Evolutionary conservation across 805 yeast species (phyloP).

Genomic region (Nakazawaea anatomiae): DNA sequence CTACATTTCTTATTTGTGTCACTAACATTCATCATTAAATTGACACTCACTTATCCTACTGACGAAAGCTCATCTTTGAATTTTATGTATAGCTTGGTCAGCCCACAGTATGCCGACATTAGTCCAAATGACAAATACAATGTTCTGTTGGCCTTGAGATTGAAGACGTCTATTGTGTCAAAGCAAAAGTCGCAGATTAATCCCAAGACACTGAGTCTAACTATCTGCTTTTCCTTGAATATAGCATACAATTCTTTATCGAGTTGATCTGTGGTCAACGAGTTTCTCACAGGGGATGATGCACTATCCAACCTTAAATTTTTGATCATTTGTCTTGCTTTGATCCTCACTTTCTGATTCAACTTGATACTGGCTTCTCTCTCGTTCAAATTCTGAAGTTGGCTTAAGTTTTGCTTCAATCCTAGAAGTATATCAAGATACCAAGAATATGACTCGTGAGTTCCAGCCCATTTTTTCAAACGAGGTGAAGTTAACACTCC

Average conservation of each 20-base stretch:
- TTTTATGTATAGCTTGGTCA: constrained; percentile 24
- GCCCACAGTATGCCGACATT: constrained; percentile 25
- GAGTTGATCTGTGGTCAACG: constrained; percentile 12
- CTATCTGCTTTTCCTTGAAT: constrained; percentile 28
- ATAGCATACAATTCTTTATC: constrained; percentile 26
- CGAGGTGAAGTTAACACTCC: constrained; percentile 35
- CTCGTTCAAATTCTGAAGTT: constrained; percentile 34
- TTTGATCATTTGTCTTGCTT: constrained; percentile 39
- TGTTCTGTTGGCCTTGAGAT: constrained; percentile 25
- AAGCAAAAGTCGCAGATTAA: constrained; percentile 40
- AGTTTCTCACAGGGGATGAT: constrained; percentile 11
- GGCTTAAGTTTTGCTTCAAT: constrained; percentile 42
- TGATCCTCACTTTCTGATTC: constrained; percentile 55
- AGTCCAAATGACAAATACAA: constrained; percentile 25
- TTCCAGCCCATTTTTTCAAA: constrained; percentile 32
- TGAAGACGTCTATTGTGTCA: constrained; percentile 40
- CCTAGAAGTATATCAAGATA: constrained; percentile 57
- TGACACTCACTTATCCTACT: neutral
- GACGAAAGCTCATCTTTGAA: constrained; percentile 1
- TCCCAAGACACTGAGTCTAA: constrained; percentile 35
- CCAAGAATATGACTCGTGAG: constrained; percentile 68
- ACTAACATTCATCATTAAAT: too few relatives aligned
- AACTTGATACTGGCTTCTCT: constrained; percentile 49
- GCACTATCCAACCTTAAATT: constrained; percentile 22
- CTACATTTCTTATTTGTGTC: too few relatives aligned